Evolutionary conservation across 768 basidiomycete genomes (phyloP), one percentile per base, ranked within the genome.

Genomic region (Pleurotus sapidus): DNA sequence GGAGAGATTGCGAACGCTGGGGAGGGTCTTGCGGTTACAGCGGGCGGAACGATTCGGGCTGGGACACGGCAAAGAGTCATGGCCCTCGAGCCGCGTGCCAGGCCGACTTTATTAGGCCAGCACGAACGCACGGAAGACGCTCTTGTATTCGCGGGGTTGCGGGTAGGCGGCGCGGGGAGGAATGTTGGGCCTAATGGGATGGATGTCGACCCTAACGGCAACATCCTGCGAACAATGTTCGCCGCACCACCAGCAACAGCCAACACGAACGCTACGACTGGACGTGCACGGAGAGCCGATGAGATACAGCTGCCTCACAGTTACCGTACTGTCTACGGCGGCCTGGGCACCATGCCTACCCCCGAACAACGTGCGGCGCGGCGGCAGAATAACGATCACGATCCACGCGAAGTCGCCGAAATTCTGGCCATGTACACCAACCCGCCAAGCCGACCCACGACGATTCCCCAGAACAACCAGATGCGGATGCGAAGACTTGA

Each of bases 41-140:
- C 56, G 14, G 34, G 46, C 6, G 56, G 56, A 17, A 59, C 59
- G 17, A 54, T 59, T 20, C n/a, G 54, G 12, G 40, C 38, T 9
- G 54, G 59, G 18, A 27, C 46, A 27, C 51, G 51, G 2, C 51
- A 54, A 14, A n/a, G 51, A 25, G 38, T 54, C n/a, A 54, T 42
- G 34, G 51, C 51, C 6, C 37, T 54, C 42, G 51, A 54, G 25
- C 51, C 51, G n/a, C 51, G 51, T 11, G 39, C 51, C 8, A 37
- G 51, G 12, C 51, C 51, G 18, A 4, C 39, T 11, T 11, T 54
- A 38, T 15, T 15, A 9, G 24, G 20, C 17, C 39, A 40, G n/a
- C 39, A n/a, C 12, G 51, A 54, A 3, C 51, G 39, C 4, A 42
- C 38, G 17, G 51, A 54, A 11, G 51, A 54, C 9, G 25, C 38